Evolutionary conservation across 2,329 filamentous ascomycete species (phyloP).

Genomic region (Sporothrix phasma): DNA sequence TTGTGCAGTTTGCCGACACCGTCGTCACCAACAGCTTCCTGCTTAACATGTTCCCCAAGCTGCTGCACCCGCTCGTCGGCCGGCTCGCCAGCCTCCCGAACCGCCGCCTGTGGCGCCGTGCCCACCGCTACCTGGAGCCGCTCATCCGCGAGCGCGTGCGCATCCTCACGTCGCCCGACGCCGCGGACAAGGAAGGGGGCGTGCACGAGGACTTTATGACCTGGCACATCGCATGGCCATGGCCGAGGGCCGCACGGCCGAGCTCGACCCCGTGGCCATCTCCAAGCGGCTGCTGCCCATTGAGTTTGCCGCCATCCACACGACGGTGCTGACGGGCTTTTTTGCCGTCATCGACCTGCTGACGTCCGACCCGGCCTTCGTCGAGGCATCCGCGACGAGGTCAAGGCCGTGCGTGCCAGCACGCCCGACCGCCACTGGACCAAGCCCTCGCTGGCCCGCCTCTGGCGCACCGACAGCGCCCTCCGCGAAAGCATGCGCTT

Average conservation of each 20-base stretch:
- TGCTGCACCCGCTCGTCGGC: constrained; percentile 41
- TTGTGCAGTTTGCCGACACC: constrained; percentile 40
- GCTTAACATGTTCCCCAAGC: constrained; percentile 36
- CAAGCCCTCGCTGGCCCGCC: constrained; percentile 33
- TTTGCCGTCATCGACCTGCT: constrained; percentile 39
- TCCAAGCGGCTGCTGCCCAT: constrained; percentile 44
- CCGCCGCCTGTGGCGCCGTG: constrained; percentile 36
- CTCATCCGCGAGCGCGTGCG: constrained; percentile 40
- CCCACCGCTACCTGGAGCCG: constrained; percentile 34
- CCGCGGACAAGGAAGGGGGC: constrained; percentile 30
- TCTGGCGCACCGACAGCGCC: constrained; percentile 40
- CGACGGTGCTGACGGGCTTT: constrained; percentile 42
- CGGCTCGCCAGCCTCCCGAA: constrained; percentile 36
- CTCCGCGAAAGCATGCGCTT: constrained; percentile 44
- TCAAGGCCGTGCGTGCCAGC: constrained; percentile 23
- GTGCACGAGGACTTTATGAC: constrained; percentile 48
- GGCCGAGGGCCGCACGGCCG: constrained; percentile 32
- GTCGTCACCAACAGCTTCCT: constrained; percentile 37
- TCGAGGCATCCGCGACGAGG: constrained; percentile 37
- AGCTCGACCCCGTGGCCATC: constrained; percentile 39
- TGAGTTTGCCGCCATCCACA: constrained; percentile 51
- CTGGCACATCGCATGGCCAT: constrained; percentile 46
- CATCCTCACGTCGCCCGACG: constrained; percentile 28
- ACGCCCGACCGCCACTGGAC: constrained; percentile 32
- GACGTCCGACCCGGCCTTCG: constrained; percentile 28